A percentile compares a stretch with the other conserved stretches of the same genome.
phyloP scores from a whole-genome alignment of 2,329 filamentous ascomycete species.

The Ascocoryne sarcoides region DNA sequence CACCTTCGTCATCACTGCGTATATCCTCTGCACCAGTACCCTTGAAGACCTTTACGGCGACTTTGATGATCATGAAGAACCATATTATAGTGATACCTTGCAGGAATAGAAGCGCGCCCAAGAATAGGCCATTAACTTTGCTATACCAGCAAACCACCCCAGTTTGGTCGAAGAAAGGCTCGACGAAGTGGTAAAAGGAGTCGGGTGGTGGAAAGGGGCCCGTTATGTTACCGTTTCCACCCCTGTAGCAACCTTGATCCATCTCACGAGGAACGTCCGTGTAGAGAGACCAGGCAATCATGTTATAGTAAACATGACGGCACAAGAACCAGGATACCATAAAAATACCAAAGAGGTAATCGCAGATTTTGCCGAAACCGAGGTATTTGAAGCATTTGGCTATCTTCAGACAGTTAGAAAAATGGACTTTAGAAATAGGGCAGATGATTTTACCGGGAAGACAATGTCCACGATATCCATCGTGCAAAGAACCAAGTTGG shows the following conservation, averaged over 20 bases:
- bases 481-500: slow-evolving; percentile 77
- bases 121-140: slow-evolving; percentile 66
- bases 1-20: slow-evolving; percentile 78
- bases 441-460: slow-evolving; percentile 75
- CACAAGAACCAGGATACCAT: slow-evolving; percentile 76
- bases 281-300: slow-evolving; percentile 77
- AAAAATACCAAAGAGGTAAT: slow-evolving; percentile 76
- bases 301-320: slow-evolving; percentile 72
- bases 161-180: slow-evolving; percentile 62
- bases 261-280: slow-evolving; percentile 54
- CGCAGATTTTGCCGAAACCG: slow-evolving; percentile 66
- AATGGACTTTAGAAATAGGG: no score
- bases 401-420: no score
- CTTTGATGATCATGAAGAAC: slow-evolving; percentile 81
- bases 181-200: slow-evolving; percentile 54
- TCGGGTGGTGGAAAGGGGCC: slow-evolving; percentile 44
- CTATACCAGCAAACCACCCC: slow-evolving; percentile 75
- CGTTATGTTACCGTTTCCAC: slow-evolving; percentile 43
- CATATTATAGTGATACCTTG: slow-evolving; percentile 76
- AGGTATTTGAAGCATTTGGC: slow-evolving; percentile 94
- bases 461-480: slow-evolving; percentile 93
- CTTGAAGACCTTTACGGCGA: slow-evolving; percentile 70
- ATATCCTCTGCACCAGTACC: slow-evolving; percentile 75
- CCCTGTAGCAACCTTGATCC: slow-evolving; percentile 62
- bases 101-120: slow-evolving; percentile 66